Evolutionary conservation across 2,329 filamentous ascomycete genomes (phyloP), one percentile per base, ranked within the genome.

Genomic region (Ophidiomyces ophidiicola): DNA sequence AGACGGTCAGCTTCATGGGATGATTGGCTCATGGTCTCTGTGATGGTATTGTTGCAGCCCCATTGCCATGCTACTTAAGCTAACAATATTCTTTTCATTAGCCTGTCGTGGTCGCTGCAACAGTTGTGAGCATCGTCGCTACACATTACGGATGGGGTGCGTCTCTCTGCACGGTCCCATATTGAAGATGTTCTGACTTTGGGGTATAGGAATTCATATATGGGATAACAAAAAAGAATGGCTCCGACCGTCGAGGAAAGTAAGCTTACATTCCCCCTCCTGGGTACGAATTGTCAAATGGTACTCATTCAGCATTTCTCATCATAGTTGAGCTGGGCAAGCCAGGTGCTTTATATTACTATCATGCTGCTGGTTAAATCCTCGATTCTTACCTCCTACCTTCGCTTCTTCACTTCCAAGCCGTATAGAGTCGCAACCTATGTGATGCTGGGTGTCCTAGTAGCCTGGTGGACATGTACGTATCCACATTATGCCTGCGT

Each of bases 11-110:
- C 41, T 18, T 41, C 41, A n/a, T 46, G 37, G 41, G 48, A 50
- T 42, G 48, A 50, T 39, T 48, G 43, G 43, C 21, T 50, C 31
- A 49, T 50, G 28, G 34, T 45, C 15, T 26, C 42, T 15, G 36
- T 42, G 4, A 42, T 50, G 39, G 47, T 50, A 44, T 32, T 24
- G 11, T 26, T 35, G 23, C 12, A 17, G 12, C 24, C 29, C 14
- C 35, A 11, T 21, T 7, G 14, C 6, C 35, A 7, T 21, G 20
- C 3, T 10, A 17, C 11, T 6, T 28, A n/a, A 14, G n/a, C 26
- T 31, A 24, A 38, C 19, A n/a, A 15, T 15, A 17, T 6, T n/a
- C 4, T 26, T 10, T 11, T 17, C 29, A 21, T 18, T 34, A 48
- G 46, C 44, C 43, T 7, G 41, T 44, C 26, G 18, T 47, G 14